phyloP scores from a whole-genome alignment of 169 alveolate genomes.

The Plasmodium coatneyi region DNA sequence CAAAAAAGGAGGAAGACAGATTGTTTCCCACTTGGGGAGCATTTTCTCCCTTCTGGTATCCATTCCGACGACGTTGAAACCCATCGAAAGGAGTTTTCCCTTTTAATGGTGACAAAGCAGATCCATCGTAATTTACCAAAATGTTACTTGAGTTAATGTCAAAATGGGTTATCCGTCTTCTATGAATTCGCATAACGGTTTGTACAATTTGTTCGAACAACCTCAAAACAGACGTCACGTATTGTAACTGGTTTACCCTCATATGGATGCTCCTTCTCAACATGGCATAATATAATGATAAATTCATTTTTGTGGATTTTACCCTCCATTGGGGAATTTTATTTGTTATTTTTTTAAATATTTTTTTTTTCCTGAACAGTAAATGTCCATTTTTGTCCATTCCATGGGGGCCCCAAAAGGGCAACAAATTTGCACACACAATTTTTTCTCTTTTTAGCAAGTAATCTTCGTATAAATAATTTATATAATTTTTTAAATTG shows the following conservation, averaged over 20 bases:
- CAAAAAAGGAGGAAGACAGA: not conserved
- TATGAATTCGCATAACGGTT: conserved; percentile 22
- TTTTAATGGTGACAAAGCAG: not conserved
- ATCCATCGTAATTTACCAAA: conserved; percentile 14
- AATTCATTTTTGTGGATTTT: not conserved
- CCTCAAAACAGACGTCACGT: conserved; percentile 9
- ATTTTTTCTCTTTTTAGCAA: conserved; percentile 4
- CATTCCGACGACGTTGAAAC: not conserved
- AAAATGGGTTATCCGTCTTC: conserved; percentile 49
- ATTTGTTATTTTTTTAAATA: conserved; percentile 2
- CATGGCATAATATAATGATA: not conserved
- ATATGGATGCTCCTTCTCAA: not conserved
- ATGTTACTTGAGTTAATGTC: conserved; percentile 57
- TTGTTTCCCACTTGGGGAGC: not conserved
- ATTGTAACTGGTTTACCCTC: not conserved
- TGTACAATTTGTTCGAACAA: conserved; percentile 40
- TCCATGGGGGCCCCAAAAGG: not conserved
- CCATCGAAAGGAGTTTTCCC: not conserved
- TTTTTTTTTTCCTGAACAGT: conserved; percentile 14
- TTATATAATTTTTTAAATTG: conserved; percentile 29
- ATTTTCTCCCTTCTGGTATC: not conserved
- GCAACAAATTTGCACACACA: not conserved
- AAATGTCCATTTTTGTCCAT: not conserved
- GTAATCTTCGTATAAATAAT: conserved; percentile 6
- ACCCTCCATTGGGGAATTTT: not conserved